Evolutionary conservation across 2,329 filamentous ascomycete species (phyloP), one percentile per base, ranked within the genome.

Genomic region (Alternaria burnsii): DNA sequence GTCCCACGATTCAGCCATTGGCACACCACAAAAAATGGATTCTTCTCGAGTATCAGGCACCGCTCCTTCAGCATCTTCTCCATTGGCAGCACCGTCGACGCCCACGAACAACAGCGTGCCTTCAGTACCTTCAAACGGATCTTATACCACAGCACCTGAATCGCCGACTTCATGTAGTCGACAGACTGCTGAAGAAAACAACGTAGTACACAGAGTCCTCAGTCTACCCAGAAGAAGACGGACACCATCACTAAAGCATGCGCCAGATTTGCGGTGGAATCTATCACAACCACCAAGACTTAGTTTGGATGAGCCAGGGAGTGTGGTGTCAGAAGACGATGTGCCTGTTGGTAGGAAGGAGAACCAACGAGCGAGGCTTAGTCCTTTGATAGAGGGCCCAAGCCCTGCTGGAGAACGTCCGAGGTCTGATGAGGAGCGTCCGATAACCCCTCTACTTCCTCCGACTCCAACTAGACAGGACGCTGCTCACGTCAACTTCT

Each of bases 1-100:
- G 4, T 55, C 52, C 9, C 22, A 26, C 20, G 52, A 59, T 36
- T 59, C 57, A 44, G 57, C 51, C 14, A 55, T 59, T 12, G 57
- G 44, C 38, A 50, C 46, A n/a, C 20, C 50, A 20, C 11, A 12
- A 28, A 36, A 32, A 46, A 12, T 8, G 11, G 18, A 20, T 11
- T 20, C 38, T 28, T 30, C 36, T 3, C 26, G 26, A 4, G 12
- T 42, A 41, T 22, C 40, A 41, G 40, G n/a, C 26, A 18, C 38
- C 18, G 11, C 8, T 41, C n/a, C 38, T 11, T 42, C 51, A 32
- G 7, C n/a, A 14, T 55, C 10, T n/a, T n/a, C 42, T 5, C 32
- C 28, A 20, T 16, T 43, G 2, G 18, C 40, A 34, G 20, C 26
- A 32, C 14, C 18, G 26, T 11, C 28, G 0, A 11, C 28, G 28